Conservation (phyloP, 306 rosid species). For the Malus orientalis region DNA sequence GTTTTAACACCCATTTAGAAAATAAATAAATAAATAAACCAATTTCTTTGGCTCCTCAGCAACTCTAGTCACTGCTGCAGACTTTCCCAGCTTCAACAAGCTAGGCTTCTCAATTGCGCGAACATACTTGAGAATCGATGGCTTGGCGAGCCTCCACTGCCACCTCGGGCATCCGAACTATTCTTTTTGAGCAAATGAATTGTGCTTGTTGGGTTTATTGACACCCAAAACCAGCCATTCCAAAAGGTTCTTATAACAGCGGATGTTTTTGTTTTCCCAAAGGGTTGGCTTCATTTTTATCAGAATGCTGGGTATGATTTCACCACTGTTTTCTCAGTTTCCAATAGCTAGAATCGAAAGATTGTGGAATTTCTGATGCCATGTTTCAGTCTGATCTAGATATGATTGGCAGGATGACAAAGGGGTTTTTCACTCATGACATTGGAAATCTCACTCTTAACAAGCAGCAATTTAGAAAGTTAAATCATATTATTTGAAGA, state of each 20-base stretch:
- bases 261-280: slow-evolving; percentile 67
- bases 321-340: slow-evolving; percentile 45
- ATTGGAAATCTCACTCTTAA: neutral
- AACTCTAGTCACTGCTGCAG: slow-evolving; percentile 44
- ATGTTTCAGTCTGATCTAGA: slow-evolving; percentile 27
- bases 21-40: neutral
- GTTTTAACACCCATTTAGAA: too few species aligned
- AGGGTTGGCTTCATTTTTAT: slow-evolving; percentile 55
- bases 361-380: slow-evolving; percentile 16
- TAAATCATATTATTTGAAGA: neutral
- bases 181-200: slow-evolving; percentile 43
- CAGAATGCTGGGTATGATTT: slow-evolving; percentile 34
- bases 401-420: slow-evolving; percentile 25
- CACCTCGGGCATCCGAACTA: slow-evolving; percentile 74
- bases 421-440: slow-evolving; percentile 12
- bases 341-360: slow-evolving; percentile 69
- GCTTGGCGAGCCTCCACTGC: slow-evolving; percentile 39
- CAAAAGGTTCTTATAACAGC: slow-evolving; percentile 30
- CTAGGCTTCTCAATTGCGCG: slow-evolving; percentile 61
- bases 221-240: slow-evolving; percentile 45
- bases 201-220: slow-evolving; percentile 47
- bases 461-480: neutral
- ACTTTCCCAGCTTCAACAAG: slow-evolving; percentile 58
- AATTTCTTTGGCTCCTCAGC: slow-evolving; percentile 21
- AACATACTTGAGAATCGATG: slow-evolving; percentile 46